Percentiles rank a stretch among this genome's conserved stretches.
phyloP scores from a whole-genome alignment of 1,139 yeast genomes.

The Blastobotrys buckinghamii region DNA sequence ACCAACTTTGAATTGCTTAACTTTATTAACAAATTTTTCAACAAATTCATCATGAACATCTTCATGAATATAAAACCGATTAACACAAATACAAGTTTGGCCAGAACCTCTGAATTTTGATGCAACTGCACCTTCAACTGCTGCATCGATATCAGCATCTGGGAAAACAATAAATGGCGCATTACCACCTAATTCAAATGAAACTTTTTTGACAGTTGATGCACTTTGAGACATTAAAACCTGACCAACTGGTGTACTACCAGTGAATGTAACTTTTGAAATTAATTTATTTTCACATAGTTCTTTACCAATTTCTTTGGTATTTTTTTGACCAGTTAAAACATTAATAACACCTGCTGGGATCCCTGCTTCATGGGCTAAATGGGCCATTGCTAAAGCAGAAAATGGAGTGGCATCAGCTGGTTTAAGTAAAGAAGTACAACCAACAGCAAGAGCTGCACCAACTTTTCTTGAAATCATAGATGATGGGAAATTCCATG shows the following conservation, averaged over 20 bases:
- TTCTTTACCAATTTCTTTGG: conserved; percentile 54
- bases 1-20: conserved; percentile 55
- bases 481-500: conserved; percentile 95
- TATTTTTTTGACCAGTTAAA: conserved; percentile 48
- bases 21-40: conserved; percentile 45
- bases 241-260: conserved; percentile 82
- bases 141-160: conserved; percentile 72
- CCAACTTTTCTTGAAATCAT: conserved; percentile 91
- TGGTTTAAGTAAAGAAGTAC: conserved; percentile 85
- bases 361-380: conserved; percentile 74
- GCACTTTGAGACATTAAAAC: conserved; percentile 73
- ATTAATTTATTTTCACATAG: conserved; percentile 64
- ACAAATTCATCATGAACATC: conserved; percentile 57
- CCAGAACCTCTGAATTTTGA: conserved; percentile 72
- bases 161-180: conserved; percentile 87
- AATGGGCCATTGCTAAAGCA: conserved; percentile 72
- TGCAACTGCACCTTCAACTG: conserved; percentile 65
- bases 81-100: conserved; percentile 81
- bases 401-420: conserved; percentile 85
- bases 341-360: conserved; percentile 83
- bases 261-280: conserved; percentile 82
- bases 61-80: conserved; percentile 63
- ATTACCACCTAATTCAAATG: conserved; percentile 90
- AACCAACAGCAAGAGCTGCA: conserved; percentile 91
- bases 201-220: conserved; percentile 71